Conservation (phyloP, 495 filamentous ascomycete species). For the Neurospora sp. region DNA sequence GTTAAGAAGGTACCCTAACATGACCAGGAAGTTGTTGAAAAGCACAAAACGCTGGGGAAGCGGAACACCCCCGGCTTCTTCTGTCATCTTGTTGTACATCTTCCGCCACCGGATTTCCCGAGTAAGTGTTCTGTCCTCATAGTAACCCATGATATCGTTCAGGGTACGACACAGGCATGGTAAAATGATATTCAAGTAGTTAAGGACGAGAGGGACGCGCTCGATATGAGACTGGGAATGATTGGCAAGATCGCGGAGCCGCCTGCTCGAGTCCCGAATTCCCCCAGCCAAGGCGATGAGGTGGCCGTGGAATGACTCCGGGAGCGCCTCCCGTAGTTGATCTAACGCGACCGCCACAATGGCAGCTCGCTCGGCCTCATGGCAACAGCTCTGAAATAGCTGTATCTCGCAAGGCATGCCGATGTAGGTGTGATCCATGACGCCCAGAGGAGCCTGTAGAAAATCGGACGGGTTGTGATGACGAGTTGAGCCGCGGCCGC, state of each 20-base stretch:
- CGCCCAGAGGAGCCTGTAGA: background rate
- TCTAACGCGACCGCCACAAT: constrained; percentile 30
- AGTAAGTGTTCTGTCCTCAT: constrained; percentile 37
- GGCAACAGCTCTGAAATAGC: constrained; percentile 35
- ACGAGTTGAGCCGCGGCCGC: background rate
- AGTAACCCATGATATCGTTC: constrained; percentile 39
- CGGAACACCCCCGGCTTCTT: constrained; percentile 36
- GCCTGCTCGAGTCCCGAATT: constrained; percentile 29
- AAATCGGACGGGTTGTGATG: background rate
- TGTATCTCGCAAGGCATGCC: constrained; percentile 17
- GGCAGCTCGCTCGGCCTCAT: constrained; percentile 36
- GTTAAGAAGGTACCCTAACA: constrained; percentile 38
- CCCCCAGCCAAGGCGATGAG: constrained; percentile 32
- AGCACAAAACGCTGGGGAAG: constrained; percentile 42
- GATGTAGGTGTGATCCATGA: constrained; percentile 13
- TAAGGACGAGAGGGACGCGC: constrained; percentile 36
- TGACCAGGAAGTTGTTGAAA: constrained; percentile 41
- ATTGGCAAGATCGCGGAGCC: constrained; percentile 42
- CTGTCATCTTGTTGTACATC: constrained; percentile 44
- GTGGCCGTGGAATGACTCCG: constrained; percentile 32
- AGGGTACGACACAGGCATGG: constrained; percentile 40
- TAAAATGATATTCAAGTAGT: constrained; percentile 43
- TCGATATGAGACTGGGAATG: constrained; percentile 38
- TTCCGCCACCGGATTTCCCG: constrained; percentile 40
- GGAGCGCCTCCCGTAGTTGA: constrained; percentile 27